A percentile compares a stretch with the other conserved stretches of the same genome.
Conservation (phyloP, 164 flowering plant species). For the Tinospora cordifolia region DNA sequence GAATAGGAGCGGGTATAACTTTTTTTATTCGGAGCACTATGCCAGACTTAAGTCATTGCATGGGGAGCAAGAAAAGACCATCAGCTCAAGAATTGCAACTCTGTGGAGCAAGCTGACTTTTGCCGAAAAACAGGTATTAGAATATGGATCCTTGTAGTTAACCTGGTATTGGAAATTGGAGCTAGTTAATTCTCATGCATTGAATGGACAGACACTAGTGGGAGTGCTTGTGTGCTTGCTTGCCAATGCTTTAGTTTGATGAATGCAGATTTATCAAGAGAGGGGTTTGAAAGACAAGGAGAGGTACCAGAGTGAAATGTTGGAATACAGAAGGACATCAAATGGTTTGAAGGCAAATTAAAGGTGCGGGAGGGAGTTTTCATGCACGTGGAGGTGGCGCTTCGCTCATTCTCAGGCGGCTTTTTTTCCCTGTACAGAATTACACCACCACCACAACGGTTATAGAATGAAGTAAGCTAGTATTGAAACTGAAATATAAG, state of each 20-base stretch:
- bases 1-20: conserved; percentile 56
- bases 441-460: background rate
- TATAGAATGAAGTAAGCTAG: too few species aligned
- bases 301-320: conserved; percentile 41
- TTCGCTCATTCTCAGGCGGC: too few species aligned
- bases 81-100: conserved; percentile 45
- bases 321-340: conserved; percentile 29
- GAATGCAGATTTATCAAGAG: conserved; percentile 61
- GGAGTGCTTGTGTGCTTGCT: background rate
- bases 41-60: conserved; percentile 37
- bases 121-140: conserved; percentile 54
- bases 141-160: background rate
- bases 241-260: too few species aligned
- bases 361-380: too few species aligned
- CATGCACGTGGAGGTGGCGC: too few species aligned
- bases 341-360: conserved; percentile 9
- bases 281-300: conserved; percentile 50
- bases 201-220: background rate
- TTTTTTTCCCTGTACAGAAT: background rate
- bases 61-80: conserved; percentile 43
- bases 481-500: too few species aligned
- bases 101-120: conserved; percentile 56
- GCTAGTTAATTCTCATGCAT: background rate
- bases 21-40: conserved; percentile 64
- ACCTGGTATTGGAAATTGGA: background rate